Conservation (phyloP, 2,329 filamentous ascomycete genomes). For the Curvularia sp. region DNA sequence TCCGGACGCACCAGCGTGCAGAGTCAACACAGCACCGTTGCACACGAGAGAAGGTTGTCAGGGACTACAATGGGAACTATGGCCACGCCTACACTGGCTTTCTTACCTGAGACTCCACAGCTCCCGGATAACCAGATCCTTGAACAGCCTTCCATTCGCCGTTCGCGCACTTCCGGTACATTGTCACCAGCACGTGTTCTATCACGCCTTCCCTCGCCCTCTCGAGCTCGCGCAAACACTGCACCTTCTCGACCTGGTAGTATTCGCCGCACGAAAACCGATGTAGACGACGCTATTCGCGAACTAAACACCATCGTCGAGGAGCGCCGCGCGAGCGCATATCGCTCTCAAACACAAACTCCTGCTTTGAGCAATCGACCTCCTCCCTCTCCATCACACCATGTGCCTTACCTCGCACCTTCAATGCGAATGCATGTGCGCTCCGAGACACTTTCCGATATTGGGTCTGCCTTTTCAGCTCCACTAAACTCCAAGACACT, state of each 20-base stretch:
- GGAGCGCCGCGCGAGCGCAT: constrained; percentile 53
- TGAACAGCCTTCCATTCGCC: constrained; percentile 33
- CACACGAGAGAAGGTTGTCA: constrained; percentile 32
- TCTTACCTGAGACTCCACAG: constrained; percentile 36
- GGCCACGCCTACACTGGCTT: constrained; percentile 36
- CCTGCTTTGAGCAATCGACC: constrained; percentile 38
- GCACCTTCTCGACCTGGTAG: constrained; percentile 47
- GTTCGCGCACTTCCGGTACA: constrained; percentile 38
- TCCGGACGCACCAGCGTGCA: constrained; percentile 43
- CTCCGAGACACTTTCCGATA: constrained; percentile 58
- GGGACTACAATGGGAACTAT: constrained; percentile 33
- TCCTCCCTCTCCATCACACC: constrained; percentile 48
- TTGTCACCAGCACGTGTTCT: constrained; percentile 35
- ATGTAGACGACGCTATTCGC: constrained; percentile 56
- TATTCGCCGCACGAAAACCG: constrained; percentile 47
- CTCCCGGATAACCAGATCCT: constrained; percentile 27
- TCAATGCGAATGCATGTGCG: constrained; percentile 55
- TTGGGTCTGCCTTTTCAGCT: constrained; percentile 57
- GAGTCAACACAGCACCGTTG: constrained; percentile 31
- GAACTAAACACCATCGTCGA: constrained; percentile 60
- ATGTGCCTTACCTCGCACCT: constrained; percentile 58
- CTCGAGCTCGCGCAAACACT: constrained; percentile 47
- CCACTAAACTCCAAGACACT: constrained; percentile 45
- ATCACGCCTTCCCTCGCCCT: constrained; percentile 44
- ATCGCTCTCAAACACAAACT: constrained; percentile 40